Evolutionary conservation across 2,329 filamentous ascomycete genomes (phyloP).

Genomic region (Alternaria gansuensis): DNA sequence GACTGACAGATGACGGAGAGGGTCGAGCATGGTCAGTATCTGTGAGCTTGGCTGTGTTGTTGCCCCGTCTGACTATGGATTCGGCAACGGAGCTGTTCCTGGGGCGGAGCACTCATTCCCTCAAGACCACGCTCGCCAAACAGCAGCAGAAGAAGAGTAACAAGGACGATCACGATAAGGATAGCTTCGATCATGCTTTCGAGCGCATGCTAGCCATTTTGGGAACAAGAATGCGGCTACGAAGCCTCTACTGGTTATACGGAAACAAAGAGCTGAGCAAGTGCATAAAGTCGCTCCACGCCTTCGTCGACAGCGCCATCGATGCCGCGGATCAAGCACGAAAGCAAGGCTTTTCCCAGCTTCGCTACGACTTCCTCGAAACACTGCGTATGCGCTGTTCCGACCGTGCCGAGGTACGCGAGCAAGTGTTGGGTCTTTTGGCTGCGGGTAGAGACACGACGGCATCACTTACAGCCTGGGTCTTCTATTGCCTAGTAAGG

Average conservation of each 20-base stretch:
- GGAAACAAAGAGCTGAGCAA: constrained; percentile 9
- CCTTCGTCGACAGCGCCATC: constrained; percentile 13
- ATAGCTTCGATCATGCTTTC: constrained; percentile 13
- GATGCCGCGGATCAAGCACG: constrained; percentile 13
- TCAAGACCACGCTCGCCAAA: background rate
- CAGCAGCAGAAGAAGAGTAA: background rate
- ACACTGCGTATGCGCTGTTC: constrained; percentile 10
- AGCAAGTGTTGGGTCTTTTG: constrained; percentile 61
- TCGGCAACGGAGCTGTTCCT: constrained; percentile 15
- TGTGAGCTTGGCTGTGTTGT: constrained; percentile 9
- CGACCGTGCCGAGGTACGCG: constrained; percentile 13
- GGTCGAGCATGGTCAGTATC: constrained; percentile 6
- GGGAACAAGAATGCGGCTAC: constrained; percentile 14
- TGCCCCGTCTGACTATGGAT: constrained; percentile 15
- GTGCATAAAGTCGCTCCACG: constrained; percentile 11
- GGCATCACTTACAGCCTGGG: constrained; percentile 53
- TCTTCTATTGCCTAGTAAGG: constrained; percentile 44
- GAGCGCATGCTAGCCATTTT: constrained; percentile 15
- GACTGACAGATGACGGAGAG: background rate
- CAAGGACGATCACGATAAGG: background rate
- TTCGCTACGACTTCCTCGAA: constrained; percentile 18
- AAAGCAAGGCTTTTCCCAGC: background rate
- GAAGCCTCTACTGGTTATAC: constrained; percentile 17
- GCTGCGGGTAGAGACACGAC: constrained; percentile 64
- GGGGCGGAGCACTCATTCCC: constrained; percentile 10